These are phyloP conservation scores for Penicillium oxalicum DNA, from an alignment of 2,329 filamentous ascomycete species.

Conservation along the genomic window DNA sequence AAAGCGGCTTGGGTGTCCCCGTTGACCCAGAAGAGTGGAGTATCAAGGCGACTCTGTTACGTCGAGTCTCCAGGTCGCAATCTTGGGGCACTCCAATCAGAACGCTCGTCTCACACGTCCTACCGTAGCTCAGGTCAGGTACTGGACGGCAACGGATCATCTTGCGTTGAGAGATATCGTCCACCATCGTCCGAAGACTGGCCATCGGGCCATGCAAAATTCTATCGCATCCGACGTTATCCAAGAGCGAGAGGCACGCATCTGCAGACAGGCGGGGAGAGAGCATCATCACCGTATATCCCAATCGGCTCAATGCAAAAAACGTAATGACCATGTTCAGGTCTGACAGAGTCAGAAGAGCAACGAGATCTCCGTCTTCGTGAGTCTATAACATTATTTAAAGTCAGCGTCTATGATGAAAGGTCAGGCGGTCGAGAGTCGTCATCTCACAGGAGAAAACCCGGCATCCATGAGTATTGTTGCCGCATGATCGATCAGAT, in stretches of 20 bases:
- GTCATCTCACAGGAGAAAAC: conserved; percentile 17
- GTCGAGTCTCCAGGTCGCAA: conserved; percentile 24
- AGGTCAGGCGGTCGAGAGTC: too few relatives aligned
- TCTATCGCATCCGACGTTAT: conserved; percentile 29
- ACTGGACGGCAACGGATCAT: conserved; percentile 23
- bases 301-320: conserved; percentile 42
- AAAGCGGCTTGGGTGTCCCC: conserved; percentile 43
- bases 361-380: conserved; percentile 24
- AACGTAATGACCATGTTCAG: conserved; percentile 40
- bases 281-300: conserved; percentile 41
- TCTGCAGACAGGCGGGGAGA: conserved; percentile 40
- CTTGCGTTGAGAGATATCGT: conserved; percentile 22
- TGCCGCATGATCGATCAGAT: conserved; percentile 32
- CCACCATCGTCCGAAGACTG: conserved; percentile 30
- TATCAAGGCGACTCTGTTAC: conserved; percentile 34
- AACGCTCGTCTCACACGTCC: conserved; percentile 7
- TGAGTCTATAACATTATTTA: conserved; percentile 9
- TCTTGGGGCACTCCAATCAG: conserved; percentile 13
- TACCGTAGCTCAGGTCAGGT: conserved; percentile 5
- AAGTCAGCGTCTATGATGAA: too few relatives aligned
- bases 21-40: conserved; percentile 48
- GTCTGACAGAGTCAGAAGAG: conserved; percentile 39
- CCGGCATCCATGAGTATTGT: conserved; percentile 28
- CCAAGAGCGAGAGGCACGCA: conserved; percentile 38
- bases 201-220: conserved; percentile 35